phyloP scores from a whole-genome alignment of 169 alveolate genomes.

The Cryptosporidium tyzzeri region DNA sequence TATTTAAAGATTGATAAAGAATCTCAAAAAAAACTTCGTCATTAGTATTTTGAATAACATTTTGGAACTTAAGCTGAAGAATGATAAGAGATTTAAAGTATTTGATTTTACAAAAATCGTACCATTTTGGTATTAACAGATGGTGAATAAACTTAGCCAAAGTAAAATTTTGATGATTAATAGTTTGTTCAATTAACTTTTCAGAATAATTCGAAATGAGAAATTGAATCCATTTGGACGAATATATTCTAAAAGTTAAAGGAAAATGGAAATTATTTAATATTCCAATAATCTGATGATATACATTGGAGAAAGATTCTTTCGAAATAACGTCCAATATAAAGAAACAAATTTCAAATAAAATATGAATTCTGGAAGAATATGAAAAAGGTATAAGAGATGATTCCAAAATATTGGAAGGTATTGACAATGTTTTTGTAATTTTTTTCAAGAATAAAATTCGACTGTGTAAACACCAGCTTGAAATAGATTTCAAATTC shows the following conservation, averaged over 20 bases:
- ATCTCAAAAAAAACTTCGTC: constrained; percentile 4
- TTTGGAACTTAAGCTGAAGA: constrained; percentile 10
- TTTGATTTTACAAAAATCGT: constrained; percentile 43
- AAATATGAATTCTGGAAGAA: constrained; percentile 48
- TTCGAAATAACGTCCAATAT: constrained; percentile 29
- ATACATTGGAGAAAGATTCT: constrained; percentile 7
- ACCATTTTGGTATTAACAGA: constrained; percentile 51
- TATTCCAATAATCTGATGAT: constrained; percentile 53
- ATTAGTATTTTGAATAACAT: not conserved
- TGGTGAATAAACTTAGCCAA: not conserved
- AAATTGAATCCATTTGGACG: constrained; percentile 47
- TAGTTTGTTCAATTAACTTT: not conserved
- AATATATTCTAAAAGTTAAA: constrained; percentile 15
- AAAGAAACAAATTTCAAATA: constrained; percentile 35
- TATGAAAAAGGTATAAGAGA: constrained; percentile 31
- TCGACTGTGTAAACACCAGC: constrained; percentile 56
- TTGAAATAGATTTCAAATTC: constrained; percentile 30
- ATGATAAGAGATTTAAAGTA: constrained; percentile 28
- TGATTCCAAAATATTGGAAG: constrained; percentile 60
- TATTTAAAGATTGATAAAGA: constrained; percentile 15
- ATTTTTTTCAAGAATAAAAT: constrained; percentile 41
- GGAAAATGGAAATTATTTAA: constrained; percentile 47
- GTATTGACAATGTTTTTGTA: constrained; percentile 47
- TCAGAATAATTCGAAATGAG: not conserved
- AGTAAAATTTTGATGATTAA: not conserved